Conservation (phyloP, 1,284 basidiomycete genomes). For the Naganishia albida region DNA sequence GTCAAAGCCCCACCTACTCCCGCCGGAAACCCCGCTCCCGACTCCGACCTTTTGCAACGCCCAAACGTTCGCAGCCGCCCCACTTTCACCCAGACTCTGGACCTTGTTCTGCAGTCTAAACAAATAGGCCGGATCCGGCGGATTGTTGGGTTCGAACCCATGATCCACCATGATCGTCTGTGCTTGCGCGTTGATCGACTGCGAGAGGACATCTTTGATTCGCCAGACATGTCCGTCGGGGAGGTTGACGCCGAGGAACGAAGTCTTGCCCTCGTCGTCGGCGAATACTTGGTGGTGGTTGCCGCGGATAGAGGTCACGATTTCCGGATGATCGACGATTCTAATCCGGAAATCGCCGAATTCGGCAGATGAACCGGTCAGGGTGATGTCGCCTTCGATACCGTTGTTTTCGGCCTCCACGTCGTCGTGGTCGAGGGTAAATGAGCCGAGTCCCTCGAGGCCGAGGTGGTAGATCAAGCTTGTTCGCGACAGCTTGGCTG, state of each 20-base stretch:
- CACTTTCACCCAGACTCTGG: conserved; percentile 44
- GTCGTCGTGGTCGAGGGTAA: conserved; percentile 72
- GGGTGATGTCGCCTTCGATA: conserved; percentile 65
- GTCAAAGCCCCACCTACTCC: conserved; percentile 39
- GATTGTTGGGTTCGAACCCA: conserved; percentile 59
- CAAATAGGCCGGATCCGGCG: conserved; percentile 75
- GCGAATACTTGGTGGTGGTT: conserved; percentile 64
- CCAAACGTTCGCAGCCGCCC: conserved; percentile 66
- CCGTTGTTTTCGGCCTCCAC: conserved; percentile 58
- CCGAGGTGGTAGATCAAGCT: conserved; percentile 83
- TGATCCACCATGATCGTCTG: conserved; percentile 57
- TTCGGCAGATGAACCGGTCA: conserved; percentile 71
- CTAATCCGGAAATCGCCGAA: conserved; percentile 79
- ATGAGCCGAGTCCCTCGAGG: conserved; percentile 76
- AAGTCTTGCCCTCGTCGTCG: conserved; percentile 68
- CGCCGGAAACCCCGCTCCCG: conserved; percentile 31
- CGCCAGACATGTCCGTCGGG: conserved; percentile 73
- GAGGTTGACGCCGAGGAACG: conserved; percentile 68
- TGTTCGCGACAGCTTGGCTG: conserved; percentile 62
- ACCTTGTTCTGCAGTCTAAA: conserved; percentile 74
- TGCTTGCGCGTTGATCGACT: conserved; percentile 64
- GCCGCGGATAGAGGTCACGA: conserved; percentile 60
- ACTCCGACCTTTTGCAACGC: conserved; percentile 75
- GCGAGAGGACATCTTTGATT: conserved; percentile 73
- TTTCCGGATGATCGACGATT: conserved; percentile 72